Conservation (phyloP, 768 basidiomycete species). For the Fistulinella prunicolor region DNA sequence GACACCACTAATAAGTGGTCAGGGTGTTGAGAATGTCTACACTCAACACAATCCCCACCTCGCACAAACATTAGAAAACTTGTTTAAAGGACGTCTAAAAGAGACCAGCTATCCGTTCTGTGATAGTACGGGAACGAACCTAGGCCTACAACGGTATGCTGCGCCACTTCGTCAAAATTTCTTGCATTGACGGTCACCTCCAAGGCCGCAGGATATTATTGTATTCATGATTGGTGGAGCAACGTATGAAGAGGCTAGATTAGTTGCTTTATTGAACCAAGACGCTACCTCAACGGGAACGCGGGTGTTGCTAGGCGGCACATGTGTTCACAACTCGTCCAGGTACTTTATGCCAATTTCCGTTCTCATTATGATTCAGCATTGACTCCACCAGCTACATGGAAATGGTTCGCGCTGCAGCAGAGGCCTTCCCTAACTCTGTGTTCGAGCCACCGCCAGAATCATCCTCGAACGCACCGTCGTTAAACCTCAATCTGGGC, state of each 20-base stretch:
- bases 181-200: constrained; percentile 1
- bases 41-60: constrained; percentile 96
- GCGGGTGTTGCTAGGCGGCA: constrained; percentile 86
- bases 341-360: constrained; percentile 49
- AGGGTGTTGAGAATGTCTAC: constrained; percentile 99
- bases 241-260: constrained; percentile 92
- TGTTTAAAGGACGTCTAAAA: constrained; percentile 81
- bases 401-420: constrained; percentile 81
- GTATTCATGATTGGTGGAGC: constrained; percentile 96
- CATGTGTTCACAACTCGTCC: constrained; percentile 91
- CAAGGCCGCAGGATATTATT: constrained; percentile 92
- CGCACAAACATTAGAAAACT: constrained; percentile 84
- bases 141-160: constrained; percentile 65
- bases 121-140: constrained; percentile 64
- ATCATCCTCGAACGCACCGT: constrained; percentile 66
- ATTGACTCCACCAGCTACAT: constrained; percentile 58
- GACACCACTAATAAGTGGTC: constrained; percentile 9
- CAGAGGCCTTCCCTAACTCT: constrained; percentile 54
- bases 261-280: constrained; percentile 84
- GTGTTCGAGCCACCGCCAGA: constrained; percentile 78
- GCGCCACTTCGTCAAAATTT: not conserved
- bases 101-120: constrained; percentile 92
- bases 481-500: constrained; percentile 88
- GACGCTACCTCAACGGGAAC: constrained; percentile 64
- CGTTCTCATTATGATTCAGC: not conserved